Percentiles rank a stretch among this genome's conserved stretches.
Evolutionary conservation across 495 filamentous ascomycete species (phyloP).

Genomic region (Clavariopsis aquatica): DNA sequence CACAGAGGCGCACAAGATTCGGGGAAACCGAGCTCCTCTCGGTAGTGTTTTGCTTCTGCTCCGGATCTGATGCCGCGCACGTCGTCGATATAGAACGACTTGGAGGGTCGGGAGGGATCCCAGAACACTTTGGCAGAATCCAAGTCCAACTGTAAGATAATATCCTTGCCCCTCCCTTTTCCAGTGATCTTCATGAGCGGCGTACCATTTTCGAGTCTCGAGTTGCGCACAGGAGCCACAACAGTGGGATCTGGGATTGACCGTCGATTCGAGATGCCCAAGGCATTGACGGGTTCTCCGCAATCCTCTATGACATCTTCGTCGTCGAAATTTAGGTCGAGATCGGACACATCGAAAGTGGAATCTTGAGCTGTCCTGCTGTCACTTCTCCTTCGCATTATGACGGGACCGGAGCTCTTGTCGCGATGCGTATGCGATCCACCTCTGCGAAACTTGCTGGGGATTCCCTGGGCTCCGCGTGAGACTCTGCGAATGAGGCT

Average conservation of each 20-base stretch:
- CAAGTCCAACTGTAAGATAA: conserved; percentile 75
- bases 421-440: conserved; percentile 73
- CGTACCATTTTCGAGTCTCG: conserved; percentile 72
- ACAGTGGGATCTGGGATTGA: conserved; percentile 49
- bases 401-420: conserved; percentile 82
- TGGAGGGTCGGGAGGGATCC: conserved; percentile 75
- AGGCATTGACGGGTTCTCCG: conserved; percentile 42
- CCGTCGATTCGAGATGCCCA: conserved; percentile 44
- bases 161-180: conserved; percentile 66
- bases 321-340: conserved; percentile 57
- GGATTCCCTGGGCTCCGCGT: conserved; percentile 63
- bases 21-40: conserved; percentile 73
- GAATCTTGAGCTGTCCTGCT: conserved; percentile 69
- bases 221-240: conserved; percentile 71
- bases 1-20: conserved; percentile 66
- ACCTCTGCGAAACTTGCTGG: conserved; percentile 67
- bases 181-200: conserved; percentile 77
- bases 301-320: conserved; percentile 59
- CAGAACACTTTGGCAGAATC: conserved; percentile 83
- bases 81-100: conserved; percentile 89
- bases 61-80: conserved; percentile 86
- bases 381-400: conserved; percentile 83
- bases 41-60: conserved; percentile 83
- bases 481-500: conserved; percentile 68
- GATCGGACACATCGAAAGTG: conserved; percentile 47